Percentiles rank a stretch among this genome's conserved stretches.
Conservation (phyloP, 116 monocot species). For the Phalaenopsis hybrid region DNA sequence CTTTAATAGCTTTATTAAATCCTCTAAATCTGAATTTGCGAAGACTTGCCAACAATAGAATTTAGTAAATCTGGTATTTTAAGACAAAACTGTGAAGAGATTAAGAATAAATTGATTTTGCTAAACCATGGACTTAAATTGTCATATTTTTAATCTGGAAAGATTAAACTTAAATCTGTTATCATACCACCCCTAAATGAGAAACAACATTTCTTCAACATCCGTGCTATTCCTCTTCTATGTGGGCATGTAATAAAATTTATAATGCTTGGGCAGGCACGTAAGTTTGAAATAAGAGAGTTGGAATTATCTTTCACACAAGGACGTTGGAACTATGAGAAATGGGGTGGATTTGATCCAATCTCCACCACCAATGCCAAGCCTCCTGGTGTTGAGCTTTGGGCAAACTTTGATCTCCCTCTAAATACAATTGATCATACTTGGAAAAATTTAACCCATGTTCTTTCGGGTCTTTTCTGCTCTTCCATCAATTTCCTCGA, state of each 20-base stretch:
- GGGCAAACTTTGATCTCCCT: conserved; percentile 76
- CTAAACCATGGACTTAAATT: too few relatives aligned
- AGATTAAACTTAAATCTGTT: too few relatives aligned
- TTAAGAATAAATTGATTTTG: too few relatives aligned
- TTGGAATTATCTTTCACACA: conserved; percentile 94
- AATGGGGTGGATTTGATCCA: conserved; percentile 81
- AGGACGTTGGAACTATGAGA: conserved; percentile 92
- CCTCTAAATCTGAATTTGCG: too few relatives aligned
- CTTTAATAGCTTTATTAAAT: too few relatives aligned
- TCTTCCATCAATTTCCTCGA: conserved; percentile 92
- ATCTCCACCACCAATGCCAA: conserved; percentile 70
- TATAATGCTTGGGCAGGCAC: conserved; percentile 46
- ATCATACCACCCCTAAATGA: background rate
- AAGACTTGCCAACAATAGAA: too few relatives aligned
- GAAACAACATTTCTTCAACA: background rate
- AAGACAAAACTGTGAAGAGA: too few relatives aligned
- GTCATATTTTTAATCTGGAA: too few relatives aligned
- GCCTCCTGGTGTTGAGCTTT: conserved; percentile 94
- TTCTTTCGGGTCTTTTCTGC: conserved; percentile 94
- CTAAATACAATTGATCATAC: conserved; percentile 51
- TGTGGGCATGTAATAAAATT: background rate
- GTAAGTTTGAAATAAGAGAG: conserved; percentile 69
- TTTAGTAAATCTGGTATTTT: too few relatives aligned
- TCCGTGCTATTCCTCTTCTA: background rate
- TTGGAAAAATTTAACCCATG: conserved; percentile 85